These are phyloP conservation scores for Fagopyrum tataricum DNA, from an alignment of 148 eudicot genomes.

Conservation along the genomic window DNA sequence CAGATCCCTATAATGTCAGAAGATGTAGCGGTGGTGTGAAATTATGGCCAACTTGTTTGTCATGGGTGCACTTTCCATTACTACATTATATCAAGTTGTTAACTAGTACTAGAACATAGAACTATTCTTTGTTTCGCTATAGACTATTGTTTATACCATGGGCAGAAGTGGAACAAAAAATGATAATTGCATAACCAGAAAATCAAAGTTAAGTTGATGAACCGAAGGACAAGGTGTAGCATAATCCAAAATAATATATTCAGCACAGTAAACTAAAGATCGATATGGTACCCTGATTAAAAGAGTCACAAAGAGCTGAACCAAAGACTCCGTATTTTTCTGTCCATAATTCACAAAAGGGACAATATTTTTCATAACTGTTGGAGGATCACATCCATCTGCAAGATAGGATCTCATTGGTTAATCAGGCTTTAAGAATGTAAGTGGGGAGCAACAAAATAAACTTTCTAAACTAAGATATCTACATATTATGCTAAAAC, in stretches of 20 bases:
- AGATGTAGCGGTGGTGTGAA: too few species aligned
- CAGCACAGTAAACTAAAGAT: background rate
- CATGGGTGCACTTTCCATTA: too few species aligned
- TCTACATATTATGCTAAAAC: background rate
- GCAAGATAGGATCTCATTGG: slow-evolving; percentile 10
- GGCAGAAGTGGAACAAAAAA: background rate
- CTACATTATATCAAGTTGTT: too few species aligned
- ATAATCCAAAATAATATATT: background rate
- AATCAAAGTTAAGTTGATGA: background rate
- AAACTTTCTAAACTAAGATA: background rate
- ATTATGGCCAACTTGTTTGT: too few species aligned
- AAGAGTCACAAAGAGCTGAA: slow-evolving; percentile 70
- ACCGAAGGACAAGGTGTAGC: background rate
- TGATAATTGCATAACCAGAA: background rate
- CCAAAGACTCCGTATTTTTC: slow-evolving; percentile 60
- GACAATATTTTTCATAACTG: slow-evolving; percentile 32
- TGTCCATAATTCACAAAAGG: slow-evolving; percentile 44
- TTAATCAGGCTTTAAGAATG: background rate
- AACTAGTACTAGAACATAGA: too few species aligned
- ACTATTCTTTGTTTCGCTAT: background rate
- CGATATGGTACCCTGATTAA: slow-evolving; percentile 50
- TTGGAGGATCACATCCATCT: slow-evolving; percentile 60
- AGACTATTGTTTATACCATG: background rate
- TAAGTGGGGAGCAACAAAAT: background rate
- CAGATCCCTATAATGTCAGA: too few species aligned